These are phyloP conservation scores for Pseudogymnoascus pannorum DNA, from an alignment of 2,329 filamentous ascomycete genomes.

Conservation along the genomic window DNA sequence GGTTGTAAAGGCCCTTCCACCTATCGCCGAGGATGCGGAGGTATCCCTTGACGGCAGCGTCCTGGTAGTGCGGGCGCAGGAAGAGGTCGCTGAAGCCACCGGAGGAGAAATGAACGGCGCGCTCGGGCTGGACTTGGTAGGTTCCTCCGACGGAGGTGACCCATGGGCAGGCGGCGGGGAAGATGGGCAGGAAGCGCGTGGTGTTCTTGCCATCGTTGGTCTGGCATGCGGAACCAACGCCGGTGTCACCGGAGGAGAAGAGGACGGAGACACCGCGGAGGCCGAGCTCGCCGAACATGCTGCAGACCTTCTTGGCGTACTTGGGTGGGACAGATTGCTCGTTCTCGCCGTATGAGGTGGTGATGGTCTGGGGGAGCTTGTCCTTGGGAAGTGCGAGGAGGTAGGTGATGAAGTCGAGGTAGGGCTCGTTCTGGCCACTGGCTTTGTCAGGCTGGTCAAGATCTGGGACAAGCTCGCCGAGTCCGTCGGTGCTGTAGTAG, in stretches of 20 bases:
- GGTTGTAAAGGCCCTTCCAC: conserved; percentile 41
- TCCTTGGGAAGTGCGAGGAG: conserved; percentile 42
- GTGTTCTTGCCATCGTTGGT: conserved; percentile 51
- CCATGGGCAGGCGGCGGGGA: conserved; percentile 61
- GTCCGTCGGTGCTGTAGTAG: conserved; percentile 49
- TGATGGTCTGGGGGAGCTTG: conserved; percentile 53
- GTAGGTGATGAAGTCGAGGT: conserved; percentile 55
- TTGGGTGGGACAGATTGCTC: conserved; percentile 56
- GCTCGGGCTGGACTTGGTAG: conserved; percentile 39
- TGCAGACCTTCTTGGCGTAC: conserved; percentile 56
- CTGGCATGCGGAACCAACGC: conserved; percentile 37
- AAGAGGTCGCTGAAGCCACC: conserved; percentile 48
- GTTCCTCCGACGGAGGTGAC: conserved; percentile 61
- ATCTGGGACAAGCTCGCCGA: conserved; percentile 44
- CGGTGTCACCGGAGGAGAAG: conserved; percentile 52
- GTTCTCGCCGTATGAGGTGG: conserved; percentile 59
- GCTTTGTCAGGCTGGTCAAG: conserved; percentile 29
- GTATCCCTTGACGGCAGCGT: conserved; percentile 37
- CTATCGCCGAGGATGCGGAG: conserved; percentile 34
- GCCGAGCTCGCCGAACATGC: conserved; percentile 58
- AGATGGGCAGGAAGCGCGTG: conserved; percentile 51
- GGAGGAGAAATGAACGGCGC: conserved; percentile 37
- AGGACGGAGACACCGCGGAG: conserved; percentile 59
- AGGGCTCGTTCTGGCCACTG: conserved; percentile 59
- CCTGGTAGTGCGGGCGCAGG: conserved; percentile 39